Base-by-base conservation (phyloP, 2,329 filamentous ascomycete genomes). In the Alternaria sp. region DNA sequence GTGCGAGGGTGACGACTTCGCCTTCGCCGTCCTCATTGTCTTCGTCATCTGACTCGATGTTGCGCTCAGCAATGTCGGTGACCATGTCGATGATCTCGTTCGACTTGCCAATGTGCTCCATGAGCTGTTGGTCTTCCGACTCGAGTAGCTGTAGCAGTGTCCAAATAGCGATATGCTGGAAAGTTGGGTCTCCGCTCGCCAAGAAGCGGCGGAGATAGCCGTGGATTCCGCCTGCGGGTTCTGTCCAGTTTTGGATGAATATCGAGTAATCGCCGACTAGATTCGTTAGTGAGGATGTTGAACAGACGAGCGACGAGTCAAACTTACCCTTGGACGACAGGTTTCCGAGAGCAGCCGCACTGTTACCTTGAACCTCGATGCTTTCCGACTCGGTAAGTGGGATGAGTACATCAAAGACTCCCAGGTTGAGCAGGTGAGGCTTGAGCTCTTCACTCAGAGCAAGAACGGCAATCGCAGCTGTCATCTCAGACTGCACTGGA, bases 141-240 rank as follows among this genome's bases (percentile, higher is more conserved):
- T 99, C 95, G 52, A 99, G 89, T 5, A 99, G 86, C 77, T 99
- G 95, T 4, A 99, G 86, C 49, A 99, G 82, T 2, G 95, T 99
- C 95, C 95, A 99, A 65, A 98, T 97, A 52, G 95, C 95, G 75
- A 99, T 99, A 78, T 99, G 95, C 80, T 99, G 95, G 85, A 99
- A 99, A 0, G 95, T 99, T 1, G 95, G 90, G 76, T 99, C 95
- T 41, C 94, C 94, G 66, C 93, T 97, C 45, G 92, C 92, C 18
- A 99, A 85, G 84, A 99, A 99, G 56, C 94, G 90, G 71, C 90
- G 92, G 36, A 99, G 86, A 76, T 99, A 99, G 55, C 95, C 95
- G 75, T 97, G 94, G 63, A 99, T 97, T 46, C 95, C 95, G 46
- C 93, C 95, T 63, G 93, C 91, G 2, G 95, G 95, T 72, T 97